Evolutionary conservation across 805 yeast genomes (phyloP).

Genomic region (Wickerhamomyces canadensis): DNA sequence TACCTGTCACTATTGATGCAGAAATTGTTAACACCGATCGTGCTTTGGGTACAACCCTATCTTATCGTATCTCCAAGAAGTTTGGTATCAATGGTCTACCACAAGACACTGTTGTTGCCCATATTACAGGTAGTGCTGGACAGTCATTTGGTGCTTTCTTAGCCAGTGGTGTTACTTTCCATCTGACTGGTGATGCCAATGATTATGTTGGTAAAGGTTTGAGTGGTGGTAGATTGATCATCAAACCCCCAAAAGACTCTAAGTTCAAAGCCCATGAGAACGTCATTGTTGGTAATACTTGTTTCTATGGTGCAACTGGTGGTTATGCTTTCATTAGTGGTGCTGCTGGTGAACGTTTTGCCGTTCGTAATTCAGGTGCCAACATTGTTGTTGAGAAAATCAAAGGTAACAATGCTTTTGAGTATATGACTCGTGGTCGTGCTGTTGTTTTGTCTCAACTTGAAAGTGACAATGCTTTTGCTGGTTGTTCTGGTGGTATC

Average conservation of each 20-base stretch:
- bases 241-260: conserved; percentile 85
- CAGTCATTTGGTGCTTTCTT: conserved; percentile 98
- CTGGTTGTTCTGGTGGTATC: conserved; percentile 99
- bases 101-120: conserved; percentile 92
- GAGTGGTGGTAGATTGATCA: conserved; percentile 89
- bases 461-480: conserved; percentile 81
- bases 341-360: conserved; percentile 97
- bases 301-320: conserved; percentile 95
- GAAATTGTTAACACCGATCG: conserved; percentile 94
- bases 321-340: conserved; percentile 94
- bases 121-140: conserved; percentile 91
- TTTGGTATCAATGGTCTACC: conserved; percentile 94
- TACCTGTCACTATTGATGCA: conserved; percentile 91
- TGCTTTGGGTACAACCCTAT: conserved; percentile 90
- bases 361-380: conserved; percentile 98
- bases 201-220: conserved; percentile 98
- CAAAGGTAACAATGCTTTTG: conserved; percentile 98
- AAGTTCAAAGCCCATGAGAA: conserved; percentile 92
- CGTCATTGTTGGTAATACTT: conserved; percentile 94
- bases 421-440: conserved; percentile 99
- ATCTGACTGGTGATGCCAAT: conserved; percentile 94
- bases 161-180: conserved; percentile 93
- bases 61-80: conserved; percentile 87
- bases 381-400: conserved; percentile 90
- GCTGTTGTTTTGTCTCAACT: conserved; percentile 88